Conservation (phyloP, 2,329 filamentous ascomycete genomes). For the Apiospora aurea region DNA sequence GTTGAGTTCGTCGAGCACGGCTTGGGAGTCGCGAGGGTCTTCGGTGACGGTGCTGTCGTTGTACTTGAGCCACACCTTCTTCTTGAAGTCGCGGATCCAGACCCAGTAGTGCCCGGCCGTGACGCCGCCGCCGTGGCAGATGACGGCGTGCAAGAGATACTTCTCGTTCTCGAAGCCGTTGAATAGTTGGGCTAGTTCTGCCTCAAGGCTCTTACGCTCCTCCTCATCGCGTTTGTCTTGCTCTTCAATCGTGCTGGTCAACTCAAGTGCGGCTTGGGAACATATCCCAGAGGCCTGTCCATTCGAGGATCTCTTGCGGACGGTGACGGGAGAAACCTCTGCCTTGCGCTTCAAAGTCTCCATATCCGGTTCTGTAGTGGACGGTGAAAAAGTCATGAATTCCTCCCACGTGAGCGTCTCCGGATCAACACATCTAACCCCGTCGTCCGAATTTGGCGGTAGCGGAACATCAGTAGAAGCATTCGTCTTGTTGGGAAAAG, state of each 20-base stretch:
- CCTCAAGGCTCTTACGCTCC: slow-evolving; percentile 48
- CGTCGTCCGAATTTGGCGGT: not conserved
- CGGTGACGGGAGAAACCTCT: not conserved
- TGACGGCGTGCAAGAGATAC: slow-evolving; percentile 89
- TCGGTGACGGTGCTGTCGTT: slow-evolving; percentile 86
- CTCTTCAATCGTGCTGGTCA: slow-evolving; percentile 36
- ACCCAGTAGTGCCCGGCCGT: slow-evolving; percentile 94
- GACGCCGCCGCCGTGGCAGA: slow-evolving; percentile 82
- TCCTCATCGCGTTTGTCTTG: slow-evolving; percentile 51
- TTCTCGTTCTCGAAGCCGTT: slow-evolving; percentile 67
- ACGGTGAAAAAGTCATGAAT: not conserved
- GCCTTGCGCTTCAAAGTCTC: slow-evolving; percentile 16
- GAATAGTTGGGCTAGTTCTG: slow-evolving; percentile 61
- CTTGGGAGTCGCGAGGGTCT: slow-evolving; percentile 64
- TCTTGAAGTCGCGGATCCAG: slow-evolving; percentile 89
- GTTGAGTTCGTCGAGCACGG: slow-evolving; percentile 74
- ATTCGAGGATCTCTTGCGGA: not conserved
- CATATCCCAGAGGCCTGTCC: not conserved
- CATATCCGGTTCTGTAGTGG: not conserved
- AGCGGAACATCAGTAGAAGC: not conserved
- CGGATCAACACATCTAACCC: not conserved
- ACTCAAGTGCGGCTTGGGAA: not conserved
- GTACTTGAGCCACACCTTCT: slow-evolving; percentile 87
- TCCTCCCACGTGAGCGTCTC: not conserved
- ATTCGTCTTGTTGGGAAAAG: not conserved